These are phyloP conservation scores for Saururus chinensis DNA, from an alignment of 164 flowering plant genomes.

Conservation along the genomic window DNA sequence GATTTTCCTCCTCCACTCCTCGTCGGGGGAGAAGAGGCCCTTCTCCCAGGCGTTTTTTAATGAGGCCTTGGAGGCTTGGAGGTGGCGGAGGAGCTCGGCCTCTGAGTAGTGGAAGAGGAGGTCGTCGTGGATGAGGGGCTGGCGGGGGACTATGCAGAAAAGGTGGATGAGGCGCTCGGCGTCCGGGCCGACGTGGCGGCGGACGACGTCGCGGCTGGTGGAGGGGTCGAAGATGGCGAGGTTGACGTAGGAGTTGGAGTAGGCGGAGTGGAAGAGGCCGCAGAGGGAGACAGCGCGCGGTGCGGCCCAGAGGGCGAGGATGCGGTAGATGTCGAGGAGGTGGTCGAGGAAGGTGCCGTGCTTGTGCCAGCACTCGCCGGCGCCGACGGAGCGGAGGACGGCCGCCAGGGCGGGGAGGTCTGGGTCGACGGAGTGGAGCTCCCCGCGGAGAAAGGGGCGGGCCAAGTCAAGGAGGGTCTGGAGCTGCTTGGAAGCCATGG, in stretches of 20 bases:
- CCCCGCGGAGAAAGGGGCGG: constrained; percentile 77
- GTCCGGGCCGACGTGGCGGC: constrained; percentile 53
- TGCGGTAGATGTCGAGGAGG: constrained; percentile 59
- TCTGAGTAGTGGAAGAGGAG: constrained; percentile 64
- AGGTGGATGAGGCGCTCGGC: constrained; percentile 77
- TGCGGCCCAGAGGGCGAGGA: constrained; percentile 62
- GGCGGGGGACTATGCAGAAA: constrained; percentile 83
- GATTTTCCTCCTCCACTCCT: constrained; percentile 66
- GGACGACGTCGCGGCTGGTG: constrained; percentile 62
- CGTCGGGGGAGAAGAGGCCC: constrained; percentile 29
- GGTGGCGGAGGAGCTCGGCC: constrained; percentile 49
- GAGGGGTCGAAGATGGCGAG: constrained; percentile 89
- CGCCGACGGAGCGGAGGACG: constrained; percentile 74
- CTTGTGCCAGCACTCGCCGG: constrained; percentile 98
- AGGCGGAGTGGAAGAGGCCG: constrained; percentile 96
- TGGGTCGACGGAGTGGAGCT: constrained; percentile 41
- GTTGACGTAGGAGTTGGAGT: constrained; percentile 93
- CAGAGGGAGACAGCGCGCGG: constrained; percentile 64
- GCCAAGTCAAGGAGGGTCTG: no score
- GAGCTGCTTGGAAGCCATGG: no score
- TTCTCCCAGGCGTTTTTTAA: constrained; percentile 24
- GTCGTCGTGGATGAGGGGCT: constrained; percentile 72
- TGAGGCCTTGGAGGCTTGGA: constrained; percentile 41
- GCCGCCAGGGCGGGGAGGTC: constrained; percentile 56
- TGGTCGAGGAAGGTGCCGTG: constrained; percentile 92